Percentiles rank a stretch among this genome's conserved stretches.
phyloP scores from a whole-genome alignment of 2,329 filamentous ascomycete genomes.

The Fusarium staphyleae region DNA sequence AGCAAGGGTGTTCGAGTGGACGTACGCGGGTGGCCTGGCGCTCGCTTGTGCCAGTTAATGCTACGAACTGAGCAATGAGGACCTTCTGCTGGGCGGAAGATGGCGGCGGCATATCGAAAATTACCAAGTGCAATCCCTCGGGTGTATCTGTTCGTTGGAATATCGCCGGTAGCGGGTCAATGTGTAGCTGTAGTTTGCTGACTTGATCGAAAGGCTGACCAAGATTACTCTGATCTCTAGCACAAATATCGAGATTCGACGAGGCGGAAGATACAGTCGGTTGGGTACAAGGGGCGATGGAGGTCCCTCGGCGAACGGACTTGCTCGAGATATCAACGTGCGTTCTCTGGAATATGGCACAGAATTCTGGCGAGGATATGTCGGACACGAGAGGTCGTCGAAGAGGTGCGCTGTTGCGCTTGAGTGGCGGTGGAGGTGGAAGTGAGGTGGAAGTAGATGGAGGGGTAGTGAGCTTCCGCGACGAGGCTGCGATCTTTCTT shows the following conservation, averaged over 20 bases:
- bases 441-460: conserved; percentile 30
- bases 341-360: background rate
- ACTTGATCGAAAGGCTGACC: conserved; percentile 6
- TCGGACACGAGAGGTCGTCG: background rate
- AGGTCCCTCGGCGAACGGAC: background rate
- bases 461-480: conserved; percentile 41
- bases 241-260: background rate
- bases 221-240: conserved; percentile 3
- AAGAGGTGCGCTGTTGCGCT: conserved; percentile 10
- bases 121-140: background rate
- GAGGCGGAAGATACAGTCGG: conserved; percentile 1
- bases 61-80: conserved; percentile 52
- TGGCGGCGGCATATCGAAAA: conserved; percentile 47
- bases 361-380: background rate
- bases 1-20: conserved; percentile 21
- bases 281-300: background rate
- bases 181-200: background rate
- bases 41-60: conserved; percentile 53
- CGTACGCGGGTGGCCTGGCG: conserved; percentile 55
- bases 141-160: background rate
- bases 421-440: conserved; percentile 8
- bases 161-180: conserved; percentile 2
- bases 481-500: conserved; percentile 41
- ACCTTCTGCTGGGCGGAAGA: conserved; percentile 51
- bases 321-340: background rate